phyloP scores from a whole-genome alignment of 352 stramenopile genomes.

The Globisporangium carolinianum region DNA sequence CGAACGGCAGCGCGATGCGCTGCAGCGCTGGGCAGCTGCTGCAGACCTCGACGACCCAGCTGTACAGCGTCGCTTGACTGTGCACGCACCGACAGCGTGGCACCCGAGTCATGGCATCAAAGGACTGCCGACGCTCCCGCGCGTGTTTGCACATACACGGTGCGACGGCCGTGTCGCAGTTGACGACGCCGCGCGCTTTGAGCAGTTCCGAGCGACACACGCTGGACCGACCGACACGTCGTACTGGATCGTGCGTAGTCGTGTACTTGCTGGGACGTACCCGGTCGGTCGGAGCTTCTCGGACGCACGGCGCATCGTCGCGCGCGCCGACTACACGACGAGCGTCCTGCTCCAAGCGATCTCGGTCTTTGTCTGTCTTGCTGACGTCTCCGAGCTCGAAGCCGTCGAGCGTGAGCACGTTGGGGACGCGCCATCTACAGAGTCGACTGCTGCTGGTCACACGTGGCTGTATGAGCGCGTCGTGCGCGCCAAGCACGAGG shows the following conservation, averaged over 20 bases:
- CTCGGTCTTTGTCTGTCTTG: constrained; percentile 60
- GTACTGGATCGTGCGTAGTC: constrained; percentile 60
- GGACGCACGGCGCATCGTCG: constrained; percentile 33
- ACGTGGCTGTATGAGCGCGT: constrained; percentile 48
- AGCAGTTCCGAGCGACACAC: constrained; percentile 63
- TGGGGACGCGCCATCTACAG: not conserved
- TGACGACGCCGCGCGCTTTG: constrained; percentile 50
- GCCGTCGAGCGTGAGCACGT: constrained; percentile 9
- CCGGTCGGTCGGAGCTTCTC: constrained; percentile 39
- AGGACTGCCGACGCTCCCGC: constrained; percentile 45
- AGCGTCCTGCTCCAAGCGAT: constrained; percentile 60
- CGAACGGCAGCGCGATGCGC: constrained; percentile 15
- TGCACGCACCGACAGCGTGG: constrained; percentile 25
- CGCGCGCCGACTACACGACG: constrained; percentile 43
- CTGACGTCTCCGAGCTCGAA: constrained; percentile 31
- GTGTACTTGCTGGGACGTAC: constrained; percentile 50
- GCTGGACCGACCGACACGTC: constrained; percentile 54
- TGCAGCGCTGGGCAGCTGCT: constrained; percentile 23
- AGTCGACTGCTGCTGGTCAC: not conserved
- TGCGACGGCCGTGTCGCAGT: constrained; percentile 37
- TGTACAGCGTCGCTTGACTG: constrained; percentile 12
- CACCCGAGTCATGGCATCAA: constrained; percentile 64
- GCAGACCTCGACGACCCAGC: constrained; percentile 9
- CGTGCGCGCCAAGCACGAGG: constrained; percentile 38
- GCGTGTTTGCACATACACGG: constrained; percentile 21